Evolutionary conservation across 2,329 filamentous ascomycete genomes (phyloP), one percentile per base, ranked within the genome.

Genomic region (Metarhizium guizhouense): DNA sequence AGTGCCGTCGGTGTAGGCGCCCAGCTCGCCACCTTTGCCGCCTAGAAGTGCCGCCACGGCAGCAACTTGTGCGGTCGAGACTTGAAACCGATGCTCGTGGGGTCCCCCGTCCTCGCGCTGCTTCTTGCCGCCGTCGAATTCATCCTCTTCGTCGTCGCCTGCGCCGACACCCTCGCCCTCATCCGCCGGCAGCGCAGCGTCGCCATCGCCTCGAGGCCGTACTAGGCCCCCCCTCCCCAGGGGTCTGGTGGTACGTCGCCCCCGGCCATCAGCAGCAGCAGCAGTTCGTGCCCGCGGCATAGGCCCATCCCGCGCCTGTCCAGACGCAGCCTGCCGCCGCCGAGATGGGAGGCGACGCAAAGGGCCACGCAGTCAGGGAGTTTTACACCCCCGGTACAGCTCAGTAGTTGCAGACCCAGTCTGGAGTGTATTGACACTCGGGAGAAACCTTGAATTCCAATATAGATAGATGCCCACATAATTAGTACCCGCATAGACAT

Each of bases 141-240:
- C 45, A 58, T 66, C 55, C 63, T 76, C 45, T 76, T 76, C 58
- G 59, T 74, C 40, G 61, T 65, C 13, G 71, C 70, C 16, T 76
- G 74, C 55, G 63, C 74, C 57, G 71, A 74, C 55, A 72, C 70
- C 0, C 59, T 64, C 52, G 65, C 60, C 48, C 58, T 64, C 57
- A 71, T 72, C 54, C 34, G 38, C 43, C 30, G 42, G 49, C 38
- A 1, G 49, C 49, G 36, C 11, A 51, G 18, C 32, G 18, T 40
- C 20, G 49, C 38, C 49, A 18, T 51, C 25, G 49, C 43, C 43
- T 36, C 42, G 56, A 58, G 8, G 59, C 61, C 18, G 54, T 54
- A 30, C 45, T 48, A 1, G 25, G 45, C 5, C 3, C 52, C 47
- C 18, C 36, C 53, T 14, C 53, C 47, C 7, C 53, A 29, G 14